Evolutionary conservation across 2,329 filamentous ascomycete species (phyloP).

Genomic region (Endoconidiophora polonica): DNA sequence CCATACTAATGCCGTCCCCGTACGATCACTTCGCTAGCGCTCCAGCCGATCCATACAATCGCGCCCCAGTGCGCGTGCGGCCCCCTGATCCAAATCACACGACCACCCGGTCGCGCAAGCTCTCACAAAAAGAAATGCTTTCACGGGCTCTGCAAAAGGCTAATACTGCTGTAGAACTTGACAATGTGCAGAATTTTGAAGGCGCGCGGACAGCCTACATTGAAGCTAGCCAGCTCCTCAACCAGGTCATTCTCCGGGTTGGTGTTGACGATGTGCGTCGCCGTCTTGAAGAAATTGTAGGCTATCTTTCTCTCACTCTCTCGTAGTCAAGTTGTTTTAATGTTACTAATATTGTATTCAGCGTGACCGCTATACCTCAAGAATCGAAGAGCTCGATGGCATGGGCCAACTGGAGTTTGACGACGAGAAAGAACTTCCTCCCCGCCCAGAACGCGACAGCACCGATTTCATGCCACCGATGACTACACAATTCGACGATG

Average conservation of each 20-base stretch:
- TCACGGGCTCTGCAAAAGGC: conserved; percentile 91
- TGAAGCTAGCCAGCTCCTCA: conserved; percentile 76
- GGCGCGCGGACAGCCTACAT: conserved; percentile 79
- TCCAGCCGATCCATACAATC: background rate
- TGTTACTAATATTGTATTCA: conserved; percentile 22
- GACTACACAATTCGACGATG: conserved; percentile 29
- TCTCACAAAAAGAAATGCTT: conserved; percentile 85
- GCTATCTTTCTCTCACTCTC: conserved; percentile 21
- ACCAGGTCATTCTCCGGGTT: conserved; percentile 74
- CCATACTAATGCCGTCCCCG: conserved; percentile 11
- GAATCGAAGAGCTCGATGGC: conserved; percentile 72
- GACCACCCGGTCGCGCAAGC: conserved; percentile 17
- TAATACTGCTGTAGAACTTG: conserved; percentile 84
- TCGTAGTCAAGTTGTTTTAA: background rate
- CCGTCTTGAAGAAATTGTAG: conserved; percentile 86
- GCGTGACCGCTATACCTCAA: conserved; percentile 77
- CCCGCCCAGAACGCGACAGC: conserved; percentile 39
- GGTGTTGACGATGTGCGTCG: conserved; percentile 71
- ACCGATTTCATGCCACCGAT: conserved; percentile 11
- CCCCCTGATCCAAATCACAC: background rate
- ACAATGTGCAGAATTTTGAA: conserved; percentile 90
- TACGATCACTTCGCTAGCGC: conserved; percentile 9
- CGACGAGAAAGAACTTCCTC: conserved; percentile 62
- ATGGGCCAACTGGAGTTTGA: conserved; percentile 37
- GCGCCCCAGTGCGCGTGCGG: too few relatives aligned